A percentile compares a stretch with the other conserved stretches of the same genome.
phyloP scores from a whole-genome alignment of 2,329 filamentous ascomycete species.

The Colletotrichum filicis region DNA sequence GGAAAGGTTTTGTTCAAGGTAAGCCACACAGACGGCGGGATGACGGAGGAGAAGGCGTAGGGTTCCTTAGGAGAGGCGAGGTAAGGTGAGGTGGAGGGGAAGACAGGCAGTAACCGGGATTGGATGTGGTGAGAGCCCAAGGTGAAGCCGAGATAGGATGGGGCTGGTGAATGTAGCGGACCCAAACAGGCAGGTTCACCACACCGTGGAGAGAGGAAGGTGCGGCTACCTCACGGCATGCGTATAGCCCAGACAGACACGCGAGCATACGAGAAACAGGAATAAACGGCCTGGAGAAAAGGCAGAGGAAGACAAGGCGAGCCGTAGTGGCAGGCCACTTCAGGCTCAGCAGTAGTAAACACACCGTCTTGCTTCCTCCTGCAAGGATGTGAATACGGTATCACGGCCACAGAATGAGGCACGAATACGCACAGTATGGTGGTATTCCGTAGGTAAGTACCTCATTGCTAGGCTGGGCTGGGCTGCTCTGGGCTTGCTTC shows the following conservation, averaged over 20 bases:
- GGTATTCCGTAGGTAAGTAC: background rate
- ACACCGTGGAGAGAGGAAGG: background rate
- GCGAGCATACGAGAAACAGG: background rate
- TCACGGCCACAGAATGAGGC: background rate
- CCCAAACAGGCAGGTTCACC: background rate
- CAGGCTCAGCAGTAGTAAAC: background rate
- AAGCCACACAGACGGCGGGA: slow-evolving; percentile 7
- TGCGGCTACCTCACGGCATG: too few relatives aligned
- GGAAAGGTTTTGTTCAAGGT: background rate
- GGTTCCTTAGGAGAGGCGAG: background rate
- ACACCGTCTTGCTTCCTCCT: background rate
- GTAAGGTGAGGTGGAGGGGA: background rate
- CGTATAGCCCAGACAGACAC: background rate
- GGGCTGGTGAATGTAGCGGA: background rate
- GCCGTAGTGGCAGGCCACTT: too few relatives aligned
- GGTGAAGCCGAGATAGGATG: background rate
- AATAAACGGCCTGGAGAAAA: background rate
- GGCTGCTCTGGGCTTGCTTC: background rate
- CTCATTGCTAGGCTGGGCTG: background rate
- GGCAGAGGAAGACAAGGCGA: too few relatives aligned
- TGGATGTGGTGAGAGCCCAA: slow-evolving; percentile 3
- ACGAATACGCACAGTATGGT: background rate
- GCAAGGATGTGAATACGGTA: background rate
- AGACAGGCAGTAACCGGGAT: background rate
- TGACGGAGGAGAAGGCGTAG: background rate